A percentile compares a stretch with the other conserved stretches of the same genome.
phyloP scores from a whole-genome alignment of 2,329 filamentous ascomycete species.

The Cercospora zeae-maydis region DNA sequence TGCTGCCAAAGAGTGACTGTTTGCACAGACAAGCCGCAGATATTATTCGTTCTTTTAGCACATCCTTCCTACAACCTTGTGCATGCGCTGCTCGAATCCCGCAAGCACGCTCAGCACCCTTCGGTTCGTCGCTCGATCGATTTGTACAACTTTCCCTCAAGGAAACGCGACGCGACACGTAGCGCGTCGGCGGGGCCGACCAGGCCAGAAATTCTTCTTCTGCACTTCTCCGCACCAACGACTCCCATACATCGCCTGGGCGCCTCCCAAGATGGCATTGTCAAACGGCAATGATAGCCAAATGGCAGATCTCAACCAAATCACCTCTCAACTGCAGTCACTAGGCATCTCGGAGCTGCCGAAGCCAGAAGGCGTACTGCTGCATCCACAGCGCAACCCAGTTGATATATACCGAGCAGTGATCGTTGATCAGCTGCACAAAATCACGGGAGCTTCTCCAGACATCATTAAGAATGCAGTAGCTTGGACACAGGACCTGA shows the following conservation, averaged over 20 bases:
- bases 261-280: slow-evolving; percentile 21
- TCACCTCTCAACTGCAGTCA: slow-evolving; percentile 32
- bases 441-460: slow-evolving; percentile 66
- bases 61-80: neutral
- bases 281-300: slow-evolving; percentile 18
- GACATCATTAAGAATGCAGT: slow-evolving; percentile 70
- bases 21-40: neutral
- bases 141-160: neutral
- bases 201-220: slow-evolving; percentile 1
- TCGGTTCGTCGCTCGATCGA: neutral
- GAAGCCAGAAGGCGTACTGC: slow-evolving; percentile 27
- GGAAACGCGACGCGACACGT: neutral
- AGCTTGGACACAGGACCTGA: slow-evolving; percentile 73
- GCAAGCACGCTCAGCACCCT: neutral
- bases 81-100: slow-evolving; percentile 8
- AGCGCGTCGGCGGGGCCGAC: slow-evolving; percentile 1
- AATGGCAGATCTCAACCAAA: slow-evolving; percentile 23
- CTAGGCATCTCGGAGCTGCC: slow-evolving; percentile 31
- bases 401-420: slow-evolving; percentile 77
- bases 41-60: neutral
- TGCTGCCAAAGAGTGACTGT: neutral
- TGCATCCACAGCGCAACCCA: slow-evolving; percentile 66
- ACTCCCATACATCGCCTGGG: neutral
- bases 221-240: neutral
- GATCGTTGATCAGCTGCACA: slow-evolving; percentile 64